Evolutionary conservation across 179 eudicot species (phyloP), one percentile per base, ranked within the genome.

Genomic region (Beta macrorhiza): DNA sequence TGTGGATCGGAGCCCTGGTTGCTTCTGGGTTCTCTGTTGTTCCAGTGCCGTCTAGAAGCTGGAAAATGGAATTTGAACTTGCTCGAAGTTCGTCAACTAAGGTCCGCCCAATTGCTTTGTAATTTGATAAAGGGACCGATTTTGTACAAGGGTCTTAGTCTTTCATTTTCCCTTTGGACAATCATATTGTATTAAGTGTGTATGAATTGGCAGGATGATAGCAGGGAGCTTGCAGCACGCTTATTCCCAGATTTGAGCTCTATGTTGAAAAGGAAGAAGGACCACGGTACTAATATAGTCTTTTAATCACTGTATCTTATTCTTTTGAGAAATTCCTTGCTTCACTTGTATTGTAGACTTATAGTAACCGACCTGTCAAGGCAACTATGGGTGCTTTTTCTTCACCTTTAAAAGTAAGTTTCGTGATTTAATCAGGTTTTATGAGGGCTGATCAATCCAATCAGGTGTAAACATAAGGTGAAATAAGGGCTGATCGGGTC

Each of bases 1-100:
- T 94, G 75, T 96, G 99, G 99, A 91, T 96, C 56, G 99, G 99
- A 19, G 78, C 89, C 75, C 84, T 94, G 80, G 97, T 96, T 87
- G 96, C 98, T 65, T 96, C 99, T 5, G 98, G 97, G 71, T 89
- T 91, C 84, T 90, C 97, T 62, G 98, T 96, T 84, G 85, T 92
- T 86, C 98, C 99, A 3, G 89, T 96, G 81, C 90, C 98, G 72
- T 90, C 98, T 25, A 17, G 6, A 62, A 77, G 84, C 14, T 96
- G 99, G 99, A 96, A 96, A 89, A 92, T 82, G 71, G 88, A 85
- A 77, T 92, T 94, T 72, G 87, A 91, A 84, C 91, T 96, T 72
- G 80, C 91, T 77, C 92, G 96, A 68, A 88, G 85, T 73, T 80
- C 87, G 76, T 82, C 91, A 75, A 90, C 85, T 84, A 96, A 96